Conservation (phyloP, 352 stramenopile species). For the Lagenidium sp. region DNA sequence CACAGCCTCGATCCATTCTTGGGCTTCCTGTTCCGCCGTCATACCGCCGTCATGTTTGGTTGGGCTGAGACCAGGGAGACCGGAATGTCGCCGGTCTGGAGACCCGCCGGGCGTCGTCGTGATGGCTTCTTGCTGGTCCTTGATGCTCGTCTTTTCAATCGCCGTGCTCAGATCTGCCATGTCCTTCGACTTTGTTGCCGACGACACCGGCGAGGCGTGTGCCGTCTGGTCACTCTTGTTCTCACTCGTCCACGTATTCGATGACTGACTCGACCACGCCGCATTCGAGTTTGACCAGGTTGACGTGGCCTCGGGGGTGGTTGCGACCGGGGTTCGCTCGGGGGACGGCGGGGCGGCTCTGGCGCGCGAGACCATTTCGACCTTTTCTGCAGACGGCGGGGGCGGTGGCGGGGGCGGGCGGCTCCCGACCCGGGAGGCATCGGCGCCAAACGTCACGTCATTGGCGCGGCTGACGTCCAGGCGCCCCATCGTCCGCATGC, state of each 20-base stretch:
- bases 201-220: not conserved
- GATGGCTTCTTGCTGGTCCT: no score
- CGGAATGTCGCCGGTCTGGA: slow-evolving; percentile 2
- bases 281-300: not conserved
- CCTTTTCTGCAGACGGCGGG: slow-evolving; percentile 63
- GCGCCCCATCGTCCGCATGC: slow-evolving; percentile 60
- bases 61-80: slow-evolving; percentile 23
- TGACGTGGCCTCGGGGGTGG: not conserved
- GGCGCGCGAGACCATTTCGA: slow-evolving; percentile 52
- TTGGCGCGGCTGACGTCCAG: slow-evolving; percentile 39
- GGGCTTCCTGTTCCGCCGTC: slow-evolving; percentile 32
- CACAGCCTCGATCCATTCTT: slow-evolving; percentile 74
- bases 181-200: not conserved
- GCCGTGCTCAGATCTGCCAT: not conserved
- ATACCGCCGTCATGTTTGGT: slow-evolving; percentile 9
- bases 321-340: not conserved
- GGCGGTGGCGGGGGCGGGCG: slow-evolving; percentile 49
- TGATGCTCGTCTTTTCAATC: not conserved
- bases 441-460: slow-evolving; percentile 68
- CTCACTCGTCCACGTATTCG: not conserved
- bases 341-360: slow-evolving; percentile 20
- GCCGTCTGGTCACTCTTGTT: not conserved
- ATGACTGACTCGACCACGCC: not conserved
- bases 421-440: slow-evolving; percentile 42
- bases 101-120: slow-evolving; percentile 3